Conservation (phyloP, 1,284 basidiomycete genomes). For the Pseudozyma hubeiensis region DNA sequence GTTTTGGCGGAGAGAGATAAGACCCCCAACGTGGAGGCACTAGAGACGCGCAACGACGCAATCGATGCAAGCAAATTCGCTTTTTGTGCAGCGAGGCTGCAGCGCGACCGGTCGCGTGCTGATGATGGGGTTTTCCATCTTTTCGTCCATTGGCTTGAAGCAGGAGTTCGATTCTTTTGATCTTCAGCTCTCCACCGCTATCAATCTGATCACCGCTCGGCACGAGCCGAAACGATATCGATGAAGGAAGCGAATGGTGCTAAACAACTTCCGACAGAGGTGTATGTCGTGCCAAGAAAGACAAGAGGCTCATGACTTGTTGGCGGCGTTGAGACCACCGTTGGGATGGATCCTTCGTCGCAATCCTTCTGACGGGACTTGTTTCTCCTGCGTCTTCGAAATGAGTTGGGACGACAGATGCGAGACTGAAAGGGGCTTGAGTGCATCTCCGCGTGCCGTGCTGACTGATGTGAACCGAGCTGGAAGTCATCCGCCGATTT, state of each 20-base stretch:
- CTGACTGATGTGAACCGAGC: conserved; percentile 5
- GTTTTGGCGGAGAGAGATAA: background rate
- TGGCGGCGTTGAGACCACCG: too few relatives aligned
- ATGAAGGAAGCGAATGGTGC: background rate
- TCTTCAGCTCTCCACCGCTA: too few relatives aligned
- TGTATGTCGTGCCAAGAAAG: too few relatives aligned
- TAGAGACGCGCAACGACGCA: conserved; percentile 8
- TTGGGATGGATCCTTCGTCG: too few relatives aligned
- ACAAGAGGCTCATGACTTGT: too few relatives aligned
- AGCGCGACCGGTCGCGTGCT: conserved; percentile 1
- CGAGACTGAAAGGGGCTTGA: background rate
- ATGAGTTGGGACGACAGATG: background rate
- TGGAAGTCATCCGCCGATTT: too few relatives aligned
- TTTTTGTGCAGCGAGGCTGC: background rate
- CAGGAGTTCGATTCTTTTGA: too few relatives aligned
- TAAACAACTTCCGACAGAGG: too few relatives aligned
- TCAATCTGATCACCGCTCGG: background rate
- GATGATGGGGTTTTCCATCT: background rate
- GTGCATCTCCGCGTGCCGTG: background rate
- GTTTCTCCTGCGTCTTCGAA: background rate
- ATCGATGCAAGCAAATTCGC: conserved; percentile 7
- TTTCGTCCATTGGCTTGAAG: background rate
- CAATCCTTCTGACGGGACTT: background rate
- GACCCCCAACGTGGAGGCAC: background rate
- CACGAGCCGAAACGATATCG: background rate